These are phyloP conservation scores for Panaeolus papilionaceus DNA, from an alignment of 768 basidiomycete genomes.

Conservation along the genomic window DNA sequence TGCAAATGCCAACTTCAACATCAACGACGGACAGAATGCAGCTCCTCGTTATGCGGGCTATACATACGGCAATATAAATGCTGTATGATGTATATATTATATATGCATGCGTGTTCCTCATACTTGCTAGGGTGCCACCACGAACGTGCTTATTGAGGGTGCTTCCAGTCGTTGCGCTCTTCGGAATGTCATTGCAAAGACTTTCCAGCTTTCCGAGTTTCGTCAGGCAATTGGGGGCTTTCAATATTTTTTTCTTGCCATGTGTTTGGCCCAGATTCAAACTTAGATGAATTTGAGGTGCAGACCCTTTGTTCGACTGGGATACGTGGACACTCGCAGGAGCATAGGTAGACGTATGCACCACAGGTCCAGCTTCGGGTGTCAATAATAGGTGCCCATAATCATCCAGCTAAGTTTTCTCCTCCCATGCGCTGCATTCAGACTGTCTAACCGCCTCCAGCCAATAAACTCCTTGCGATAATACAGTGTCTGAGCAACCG, in stretches of 20 bases:
- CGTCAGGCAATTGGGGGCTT: neutral
- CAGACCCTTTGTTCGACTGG: too few species aligned
- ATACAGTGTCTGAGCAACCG: too few species aligned
- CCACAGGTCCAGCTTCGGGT: neutral
- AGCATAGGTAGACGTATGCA: neutral
- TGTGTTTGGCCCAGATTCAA: neutral
- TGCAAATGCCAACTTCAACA: neutral
- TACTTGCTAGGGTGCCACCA: neutral
- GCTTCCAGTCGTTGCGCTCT: neutral
- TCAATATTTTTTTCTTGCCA: neutral
- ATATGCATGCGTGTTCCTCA: neutral
- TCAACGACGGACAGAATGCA: neutral
- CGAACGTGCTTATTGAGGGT: too few species aligned
- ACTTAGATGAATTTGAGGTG: neutral
- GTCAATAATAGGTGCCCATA: neutral
- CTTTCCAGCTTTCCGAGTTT: neutral
- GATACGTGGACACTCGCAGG: too few species aligned
- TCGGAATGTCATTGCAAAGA: neutral
- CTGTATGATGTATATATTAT: neutral
- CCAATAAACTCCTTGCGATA: neutral
- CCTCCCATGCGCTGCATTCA: neutral
- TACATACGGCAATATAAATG: neutral
- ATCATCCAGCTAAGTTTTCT: neutral
- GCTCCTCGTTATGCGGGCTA: neutral
- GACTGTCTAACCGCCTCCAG: neutral